Percentiles rank a stretch among this genome's conserved stretches.
Conservation (phyloP, 2,329 filamentous ascomycete species). For the Aspergillus oerlinghausenensis region DNA sequence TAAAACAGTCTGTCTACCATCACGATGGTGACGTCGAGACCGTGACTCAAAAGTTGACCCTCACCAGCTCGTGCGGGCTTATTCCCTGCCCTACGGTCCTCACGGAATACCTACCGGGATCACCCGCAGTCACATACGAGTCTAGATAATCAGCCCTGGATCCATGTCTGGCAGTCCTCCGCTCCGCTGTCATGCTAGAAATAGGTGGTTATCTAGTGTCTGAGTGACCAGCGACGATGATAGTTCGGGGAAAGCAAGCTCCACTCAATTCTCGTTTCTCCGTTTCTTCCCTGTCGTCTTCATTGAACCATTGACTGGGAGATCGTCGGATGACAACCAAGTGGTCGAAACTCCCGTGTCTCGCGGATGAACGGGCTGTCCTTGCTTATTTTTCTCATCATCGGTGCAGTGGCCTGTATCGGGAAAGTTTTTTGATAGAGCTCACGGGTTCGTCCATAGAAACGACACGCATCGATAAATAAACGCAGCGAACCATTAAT, state of each 20-base stretch:
- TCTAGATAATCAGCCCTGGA: neutral
- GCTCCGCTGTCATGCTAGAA: neutral
- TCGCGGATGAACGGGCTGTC: too few species aligned
- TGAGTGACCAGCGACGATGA: neutral
- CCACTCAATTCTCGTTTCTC: neutral
- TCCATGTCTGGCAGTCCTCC: neutral
- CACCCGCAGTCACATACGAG: constrained; percentile 5
- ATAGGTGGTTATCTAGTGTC: neutral
- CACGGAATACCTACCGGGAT: constrained; percentile 9
- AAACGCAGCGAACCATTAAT: too few species aligned
- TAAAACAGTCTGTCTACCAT: neutral
- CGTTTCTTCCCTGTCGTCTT: neutral
- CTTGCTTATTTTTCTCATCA: too few species aligned
- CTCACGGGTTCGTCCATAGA: too few species aligned
- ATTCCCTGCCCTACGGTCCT: constrained; percentile 7
- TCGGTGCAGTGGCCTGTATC: too few species aligned
- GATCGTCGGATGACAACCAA: too few species aligned
- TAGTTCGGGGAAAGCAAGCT: neutral
- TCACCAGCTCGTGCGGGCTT: neutral
- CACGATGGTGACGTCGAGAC: neutral
- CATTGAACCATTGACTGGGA: too few species aligned
- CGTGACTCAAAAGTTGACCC: neutral
- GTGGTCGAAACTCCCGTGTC: too few species aligned
- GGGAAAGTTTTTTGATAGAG: too few species aligned
- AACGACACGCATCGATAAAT: too few species aligned